A percentile compares a stretch with the other conserved stretches of the same genome.
These are phyloP conservation scores for Penicillium hordei DNA, from an alignment of 2,329 filamentous ascomycete species.

Conservation along the genomic window DNA sequence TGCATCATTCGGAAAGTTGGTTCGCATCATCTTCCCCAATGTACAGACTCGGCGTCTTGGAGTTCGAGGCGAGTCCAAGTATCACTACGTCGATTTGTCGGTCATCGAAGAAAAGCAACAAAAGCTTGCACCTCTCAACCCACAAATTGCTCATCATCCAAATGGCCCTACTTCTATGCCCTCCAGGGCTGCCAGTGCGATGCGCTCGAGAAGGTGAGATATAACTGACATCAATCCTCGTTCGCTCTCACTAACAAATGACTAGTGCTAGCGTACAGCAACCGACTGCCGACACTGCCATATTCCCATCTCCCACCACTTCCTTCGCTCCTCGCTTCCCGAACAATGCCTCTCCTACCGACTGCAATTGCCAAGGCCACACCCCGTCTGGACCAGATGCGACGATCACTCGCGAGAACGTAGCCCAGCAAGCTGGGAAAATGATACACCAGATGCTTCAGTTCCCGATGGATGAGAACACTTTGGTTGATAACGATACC, in stretches of 20 bases:
- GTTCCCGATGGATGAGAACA: slow-evolving; percentile 35
- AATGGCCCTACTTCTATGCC: slow-evolving; percentile 18
- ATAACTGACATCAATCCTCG: neutral
- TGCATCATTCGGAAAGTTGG: slow-evolving; percentile 95
- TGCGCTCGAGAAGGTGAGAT: slow-evolving; percentile 34
- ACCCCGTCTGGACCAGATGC: slow-evolving; percentile 29
- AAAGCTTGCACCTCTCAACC: slow-evolving; percentile 28
- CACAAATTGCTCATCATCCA: slow-evolving; percentile 26
- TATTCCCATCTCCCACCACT: slow-evolving; percentile 42
- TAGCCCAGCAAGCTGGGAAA: slow-evolving; percentile 38
- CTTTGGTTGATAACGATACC: slow-evolving; percentile 62
- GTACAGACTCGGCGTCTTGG: slow-evolving; percentile 89
- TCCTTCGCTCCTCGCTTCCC: slow-evolving; percentile 38
- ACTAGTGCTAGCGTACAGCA: slow-evolving; percentile 34
- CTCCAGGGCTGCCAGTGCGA: slow-evolving; percentile 29
- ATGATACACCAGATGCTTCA: slow-evolving; percentile 44
- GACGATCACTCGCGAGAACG: slow-evolving; percentile 39
- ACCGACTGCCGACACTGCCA: slow-evolving; percentile 38
- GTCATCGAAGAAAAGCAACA: slow-evolving; percentile 48
- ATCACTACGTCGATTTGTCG: slow-evolving; percentile 71
- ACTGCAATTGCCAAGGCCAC: slow-evolving; percentile 35
- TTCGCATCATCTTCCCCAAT: slow-evolving; percentile 92
- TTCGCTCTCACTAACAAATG: slow-evolving; percentile 13
- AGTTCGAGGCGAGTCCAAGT: slow-evolving; percentile 95
- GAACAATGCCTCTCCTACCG: slow-evolving; percentile 18